Conservation (phyloP, 495 filamentous ascomycete genomes). For the Cetradonia linearis region DNA sequence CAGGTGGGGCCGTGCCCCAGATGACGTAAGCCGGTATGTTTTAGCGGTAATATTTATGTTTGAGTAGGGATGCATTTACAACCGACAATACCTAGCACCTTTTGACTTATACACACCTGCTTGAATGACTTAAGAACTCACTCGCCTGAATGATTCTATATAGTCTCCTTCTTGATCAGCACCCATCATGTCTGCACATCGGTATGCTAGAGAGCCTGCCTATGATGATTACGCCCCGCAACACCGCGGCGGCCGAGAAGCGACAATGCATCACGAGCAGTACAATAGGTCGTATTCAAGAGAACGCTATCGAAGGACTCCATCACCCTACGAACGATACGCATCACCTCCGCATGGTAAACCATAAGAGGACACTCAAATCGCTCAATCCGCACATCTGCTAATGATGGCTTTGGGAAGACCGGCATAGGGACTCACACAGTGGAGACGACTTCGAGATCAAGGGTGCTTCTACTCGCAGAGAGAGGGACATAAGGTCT, state of each 20-base stretch:
- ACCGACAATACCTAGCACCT: no score
- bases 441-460: conserved; percentile 24
- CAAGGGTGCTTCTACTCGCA: conserved; percentile 13
- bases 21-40: no score
- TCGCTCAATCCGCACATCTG: conserved; percentile 22
- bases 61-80: no score
- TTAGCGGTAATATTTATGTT: no score
- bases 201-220: conserved; percentile 15
- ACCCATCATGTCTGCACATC: conserved; percentile 15
- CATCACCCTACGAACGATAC: conserved; percentile 21
- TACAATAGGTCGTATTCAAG: conserved; percentile 30
- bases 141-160: neutral
- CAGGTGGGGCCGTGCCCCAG: no score
- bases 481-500: conserved; percentile 18
- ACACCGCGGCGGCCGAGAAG: conserved; percentile 34
- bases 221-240: conserved; percentile 24
- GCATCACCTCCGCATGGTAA: conserved; percentile 26
- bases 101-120: neutral
- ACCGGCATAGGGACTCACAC: conserved; percentile 26
- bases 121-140: neutral
- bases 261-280: conserved; percentile 43
- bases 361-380: conserved; percentile 22
- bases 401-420: conserved; percentile 26
- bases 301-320: conserved; percentile 29
- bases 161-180: neutral